Percentiles rank a stretch among this genome's conserved stretches.
Conservation (phyloP, 177 flowering plant species). For the Vitis hybrid region DNA sequence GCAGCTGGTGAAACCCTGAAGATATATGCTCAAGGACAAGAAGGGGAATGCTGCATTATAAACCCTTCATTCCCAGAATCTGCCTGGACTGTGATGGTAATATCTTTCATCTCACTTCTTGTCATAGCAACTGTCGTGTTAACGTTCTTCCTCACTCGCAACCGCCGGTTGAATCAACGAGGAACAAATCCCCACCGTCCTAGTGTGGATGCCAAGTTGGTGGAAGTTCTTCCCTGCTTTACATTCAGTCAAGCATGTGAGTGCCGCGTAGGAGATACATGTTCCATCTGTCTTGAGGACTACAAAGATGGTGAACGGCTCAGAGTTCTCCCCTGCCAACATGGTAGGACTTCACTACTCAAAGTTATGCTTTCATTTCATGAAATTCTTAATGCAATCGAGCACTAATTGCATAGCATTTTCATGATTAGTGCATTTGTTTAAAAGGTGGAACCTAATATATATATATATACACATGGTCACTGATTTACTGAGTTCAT, state of each 20-base stretch:
- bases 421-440: too few species aligned
- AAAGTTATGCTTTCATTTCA: too few species aligned
- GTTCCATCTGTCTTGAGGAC: conserved; percentile 74
- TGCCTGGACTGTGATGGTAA: conserved; percentile 55
- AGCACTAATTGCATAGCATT: too few species aligned
- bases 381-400: too few species aligned
- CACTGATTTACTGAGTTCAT: too few species aligned
- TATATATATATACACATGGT: too few species aligned
- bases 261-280: conserved; percentile 33
- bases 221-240: conserved; percentile 44
- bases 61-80: conserved; percentile 27
- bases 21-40: conserved; percentile 36
- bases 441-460: too few species aligned
- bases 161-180: conserved; percentile 28
- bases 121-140: conserved; percentile 37
- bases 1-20: conserved; percentile 47
- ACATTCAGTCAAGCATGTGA: conserved; percentile 25
- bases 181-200: conserved; percentile 15
- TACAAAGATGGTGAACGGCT: conserved; percentile 54
- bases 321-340: conserved; percentile 62
- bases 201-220: conserved; percentile 30
- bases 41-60: conserved; percentile 52
- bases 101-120: conserved; percentile 51
- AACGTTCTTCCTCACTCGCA: conserved; percentile 33
- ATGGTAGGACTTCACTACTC: conserved; percentile 35